phyloP scores from a whole-genome alignment of 1,139 yeast genomes.

The Sugiyamaella pinicola region DNA sequence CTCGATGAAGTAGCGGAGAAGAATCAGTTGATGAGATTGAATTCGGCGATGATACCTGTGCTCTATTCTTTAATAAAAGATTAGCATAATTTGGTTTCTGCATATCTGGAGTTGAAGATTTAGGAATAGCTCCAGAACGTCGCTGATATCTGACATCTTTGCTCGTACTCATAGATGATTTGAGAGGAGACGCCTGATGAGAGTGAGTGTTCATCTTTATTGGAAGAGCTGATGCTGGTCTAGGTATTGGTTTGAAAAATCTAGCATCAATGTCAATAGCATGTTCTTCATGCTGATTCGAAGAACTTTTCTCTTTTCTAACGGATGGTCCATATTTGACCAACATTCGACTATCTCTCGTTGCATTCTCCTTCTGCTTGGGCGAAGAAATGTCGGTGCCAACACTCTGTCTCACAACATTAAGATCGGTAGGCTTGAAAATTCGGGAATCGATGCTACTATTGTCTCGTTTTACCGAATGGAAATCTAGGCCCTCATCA shows the following conservation, averaged over 20 bases:
- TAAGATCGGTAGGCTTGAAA: neutral
- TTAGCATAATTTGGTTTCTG: slow-evolving; percentile 17
- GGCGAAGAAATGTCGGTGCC: neutral
- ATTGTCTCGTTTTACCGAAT: neutral
- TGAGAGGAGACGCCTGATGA: neutral
- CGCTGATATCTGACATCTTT: neutral
- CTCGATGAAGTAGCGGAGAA: slow-evolving; percentile 3
- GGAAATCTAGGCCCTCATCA: neutral
- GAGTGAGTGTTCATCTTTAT: neutral
- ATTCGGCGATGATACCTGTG: neutral
- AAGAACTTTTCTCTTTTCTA: neutral
- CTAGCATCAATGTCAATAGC: neutral
- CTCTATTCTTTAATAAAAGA: slow-evolving; percentile 13
- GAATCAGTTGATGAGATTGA: neutral
- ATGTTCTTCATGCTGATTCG: neutral
- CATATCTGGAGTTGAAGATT: slow-evolving; percentile 6
- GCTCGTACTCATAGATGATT: neutral
- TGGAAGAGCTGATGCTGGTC: neutral
- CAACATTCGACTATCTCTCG: neutral
- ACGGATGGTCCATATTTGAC: neutral
- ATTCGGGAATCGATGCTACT: neutral
- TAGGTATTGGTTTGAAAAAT: neutral
- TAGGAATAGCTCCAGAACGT: neutral
- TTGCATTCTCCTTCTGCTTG: neutral
- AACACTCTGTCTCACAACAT: neutral